Base-by-base conservation (phyloP, 306 rosid species). In the Cyamopsis tetragonoloba region DNA sequence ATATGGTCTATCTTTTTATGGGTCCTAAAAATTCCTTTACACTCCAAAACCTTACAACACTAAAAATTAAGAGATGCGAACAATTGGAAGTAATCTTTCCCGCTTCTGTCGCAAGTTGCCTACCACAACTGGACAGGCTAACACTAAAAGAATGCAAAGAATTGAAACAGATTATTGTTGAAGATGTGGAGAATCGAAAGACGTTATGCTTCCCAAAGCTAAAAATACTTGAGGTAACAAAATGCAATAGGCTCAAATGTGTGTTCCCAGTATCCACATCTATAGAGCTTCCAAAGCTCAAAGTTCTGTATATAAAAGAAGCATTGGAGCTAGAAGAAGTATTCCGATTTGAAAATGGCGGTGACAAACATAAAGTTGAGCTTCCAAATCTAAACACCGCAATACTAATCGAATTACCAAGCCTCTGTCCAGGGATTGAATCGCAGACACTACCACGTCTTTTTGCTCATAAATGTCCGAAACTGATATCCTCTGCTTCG, bases 161-260 rank as follows among this genome's bases (percentile, higher is more conserved):
- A 13, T 43, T 74, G 27, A 59, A 65, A 32, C 39, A 74, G 3
- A 42, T 74, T 1, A 22, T 65, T 72, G 70, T 60, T 34, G 77
- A 37, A 7, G 70, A 34, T 53, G 31, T 3, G 12, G 38, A 30
- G 20, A 14, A 63, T 18, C 1, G 9, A 0, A 1, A 3, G 0
- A 0, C 12, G 3, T 10, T 50, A 30, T 43, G 31, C 64, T 71
- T 77, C 18, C 69, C 81, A 56, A 34, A 26, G 11, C 44, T 77
- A 6, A 1, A 1, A 14, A 0, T 0, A 0, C 19, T 77, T 20
- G 0, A 0, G 0, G 20, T 71, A 0, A 0, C 0, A 3, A 0
- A 24, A 0, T 70, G 81, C 48, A n/a, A 35, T 17, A 22, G 46
- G 1, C 3, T 76, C 44, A 17, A 30, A n/a, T 9, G 4, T 63